Evolutionary conservation across 2,329 filamentous ascomycete species (phyloP), one percentile per base, ranked within the genome.

Genomic region (Epichloe bromicola): DNA sequence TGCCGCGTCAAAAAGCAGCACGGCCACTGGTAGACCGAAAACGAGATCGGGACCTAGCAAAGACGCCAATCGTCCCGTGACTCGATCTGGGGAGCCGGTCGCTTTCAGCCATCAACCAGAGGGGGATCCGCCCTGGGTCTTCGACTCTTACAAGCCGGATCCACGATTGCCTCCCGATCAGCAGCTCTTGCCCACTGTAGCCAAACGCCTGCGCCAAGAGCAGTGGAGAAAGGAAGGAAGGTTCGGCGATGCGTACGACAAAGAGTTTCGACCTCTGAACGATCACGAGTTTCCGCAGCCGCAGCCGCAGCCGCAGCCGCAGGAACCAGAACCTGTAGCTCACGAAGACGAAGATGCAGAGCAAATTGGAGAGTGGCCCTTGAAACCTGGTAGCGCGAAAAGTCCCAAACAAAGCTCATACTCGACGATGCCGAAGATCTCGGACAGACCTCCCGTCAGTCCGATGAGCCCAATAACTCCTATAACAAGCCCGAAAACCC

Each of bases 81-180:
- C 83, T 1, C 74, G 81, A 53, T 80, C 79, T 6, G 82, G 81
- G 19, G 79, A 79, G 52, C 57, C 75, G 33, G 66, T 70, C 41
- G 60, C 68, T 34, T 64, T 60, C 66, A 61, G 66, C 74, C 79
- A 88, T 62, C 79, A 83, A 41, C 90, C 90, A 1, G 93, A 97
- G 71, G 93, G 93, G 19, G 91, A 97, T 50, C 89, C 93, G 10
- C 93, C 93, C 48, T 98, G 93, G 93, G 79, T 97, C 68, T 80
- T 93, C 44, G 87, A 86, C 20, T 88, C 95, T 68, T 98, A 96
- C 68, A 95, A 94, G 62, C 93, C 93, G 0, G 93, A 98, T 63
- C 93, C 93, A 33, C 84, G 89, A 54, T 74, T 98, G 36, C 93
- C 93, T 5, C 93, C 89, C 0, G 93, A 98, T 55, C 87, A 98